Evolutionary conservation across 2,329 filamentous ascomycete genomes (phyloP), one percentile per base, ranked within the genome.

Genomic region (Neonectria sp.): DNA sequence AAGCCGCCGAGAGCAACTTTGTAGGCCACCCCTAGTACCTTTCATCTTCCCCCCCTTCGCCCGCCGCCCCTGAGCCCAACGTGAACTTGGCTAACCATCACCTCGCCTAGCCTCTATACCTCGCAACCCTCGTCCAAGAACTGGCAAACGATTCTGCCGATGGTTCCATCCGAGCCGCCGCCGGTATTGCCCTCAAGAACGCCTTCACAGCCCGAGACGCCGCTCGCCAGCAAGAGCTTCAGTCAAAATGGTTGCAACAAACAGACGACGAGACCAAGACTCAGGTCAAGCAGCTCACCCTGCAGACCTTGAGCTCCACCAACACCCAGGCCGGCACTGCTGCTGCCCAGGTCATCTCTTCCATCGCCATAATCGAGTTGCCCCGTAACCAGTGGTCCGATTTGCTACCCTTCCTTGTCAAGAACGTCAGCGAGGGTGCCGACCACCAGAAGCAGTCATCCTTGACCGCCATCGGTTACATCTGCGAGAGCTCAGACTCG

Each of bases 151-250:
- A 98, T 79, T 88, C 90, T 75, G 91, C 93, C 73, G 88, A 93
- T 79, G 89, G 93, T 72, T 90, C 94, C 79, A 96, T 98, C 80
- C 93, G 96, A 88, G 93, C 94, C 75, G 95, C 96, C 75, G 96
- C 96, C 77, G 96, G 95, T 90, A 90, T 99, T 76, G 95, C 96
- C 75, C 88, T 99, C 79, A 99, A 99, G 86, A 99, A 99, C 88
- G 93, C 96, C 78, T 98, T 99, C 86, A 94, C 94, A 79, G 93
- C 95, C 78, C 93, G 96, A 87, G 96, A 99, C 83, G 92, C 92
- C 78, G 86, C 90, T 78, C 92, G 95, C 79, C 91, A 97, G 84
- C 92, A 93, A 79, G 93, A 97, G 81, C 90, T 98, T 65, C 96
- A 98, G 85, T 89, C 91, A 79, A 95, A 97, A 92, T 99, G 96